phyloP scores from a whole-genome alignment of 768 basidiomycete genomes.

The Tricholoma hemisulphureum region DNA sequence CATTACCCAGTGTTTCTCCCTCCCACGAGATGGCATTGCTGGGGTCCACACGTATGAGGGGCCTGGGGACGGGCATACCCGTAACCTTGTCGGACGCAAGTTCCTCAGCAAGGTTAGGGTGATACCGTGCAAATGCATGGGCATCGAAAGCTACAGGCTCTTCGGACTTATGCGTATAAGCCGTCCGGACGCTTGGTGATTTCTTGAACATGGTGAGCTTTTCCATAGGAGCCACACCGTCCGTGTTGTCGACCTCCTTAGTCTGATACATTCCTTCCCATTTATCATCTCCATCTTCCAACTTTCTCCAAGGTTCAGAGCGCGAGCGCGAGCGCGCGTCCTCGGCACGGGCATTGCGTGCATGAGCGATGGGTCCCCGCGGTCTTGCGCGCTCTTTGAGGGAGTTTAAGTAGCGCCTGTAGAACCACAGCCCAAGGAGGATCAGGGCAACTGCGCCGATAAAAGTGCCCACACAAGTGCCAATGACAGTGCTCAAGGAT shows the following conservation, averaged over 20 bases:
- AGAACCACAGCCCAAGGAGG: slow-evolving; percentile 53
- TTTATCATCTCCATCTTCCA: slow-evolving; percentile 50
- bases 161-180: slow-evolving; percentile 48
- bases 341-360: slow-evolving; percentile 39
- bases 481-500: slow-evolving; percentile 55
- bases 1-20: slow-evolving; percentile 45
- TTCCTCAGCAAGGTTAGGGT: slow-evolving; percentile 52
- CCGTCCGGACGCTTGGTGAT: slow-evolving; percentile 54
- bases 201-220: slow-evolving; percentile 70
- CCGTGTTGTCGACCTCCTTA: slow-evolving; percentile 33
- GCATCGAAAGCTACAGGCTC: slow-evolving; percentile 39
- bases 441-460: slow-evolving; percentile 51
- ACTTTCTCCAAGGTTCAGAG: slow-evolving; percentile 56
- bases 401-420: slow-evolving; percentile 46
- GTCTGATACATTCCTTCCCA: slow-evolving; percentile 46
- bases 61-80: slow-evolving; percentile 38
- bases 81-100: slow-evolving; percentile 38
- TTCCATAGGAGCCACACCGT: slow-evolving; percentile 51
- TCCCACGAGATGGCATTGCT: slow-evolving; percentile 52
- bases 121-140: slow-evolving; percentile 59
- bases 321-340: slow-evolving; percentile 46
- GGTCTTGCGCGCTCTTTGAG: slow-evolving; percentile 31
- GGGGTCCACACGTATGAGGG: slow-evolving; percentile 44
- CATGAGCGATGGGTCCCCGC: slow-evolving; percentile 29
- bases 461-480: slow-evolving; percentile 61